Base-by-base conservation (phyloP, 2,329 filamentous ascomycete species). In the Grosmannia penicillata region DNA sequence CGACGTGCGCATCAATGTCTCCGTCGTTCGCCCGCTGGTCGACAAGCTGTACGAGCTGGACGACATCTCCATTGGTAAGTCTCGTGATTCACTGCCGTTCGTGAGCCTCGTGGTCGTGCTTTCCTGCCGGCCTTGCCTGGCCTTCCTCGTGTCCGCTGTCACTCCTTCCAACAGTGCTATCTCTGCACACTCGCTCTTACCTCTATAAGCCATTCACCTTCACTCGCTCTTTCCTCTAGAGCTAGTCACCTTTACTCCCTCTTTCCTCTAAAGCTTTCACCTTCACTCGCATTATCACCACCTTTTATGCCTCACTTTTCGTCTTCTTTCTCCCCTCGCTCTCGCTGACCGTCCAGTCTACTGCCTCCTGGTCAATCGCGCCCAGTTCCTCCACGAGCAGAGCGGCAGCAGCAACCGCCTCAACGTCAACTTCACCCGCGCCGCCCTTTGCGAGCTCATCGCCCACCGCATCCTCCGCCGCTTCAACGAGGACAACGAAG, bases 311-410 rank as follows among this genome's bases (percentile, higher is more conserved):
- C 23, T 23, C 18, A 22, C 32, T 33, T 24, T n/a, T 23, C 28
- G 17, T 19, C 34, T 9, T 22, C n/a, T 9, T n/a, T 35, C 37
- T 47, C 11, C 18, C 7, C 19, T 29, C 25, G 8, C 19, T 17
- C 9, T 19, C 3, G 26, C 18, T 23, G n/a, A 33, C 28, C 30
- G 24, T 27, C 31, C 22, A 38, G 81, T 91, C 10, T 91, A 89
- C 55, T 89, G 82, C 53, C 61, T 93, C 43, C 68, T 93, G 18
- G 82, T 91, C 47, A 91, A 93, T 51, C 72, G 82, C 13, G 74
- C 76, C 25, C 80, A 86, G 51, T 91, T 91, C 50, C 63, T 87
- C 19, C 70, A 79, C 39, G 82, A 91, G 54, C 82, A 91, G 54
- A 68, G 75, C 10, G 78, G 80, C 49, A 70, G 82, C 50, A 72